A percentile compares a stretch with the other conserved stretches of the same genome.
Evolutionary conservation across 768 basidiomycete species (phyloP).

Genomic region (Suillus weaverae): DNA sequence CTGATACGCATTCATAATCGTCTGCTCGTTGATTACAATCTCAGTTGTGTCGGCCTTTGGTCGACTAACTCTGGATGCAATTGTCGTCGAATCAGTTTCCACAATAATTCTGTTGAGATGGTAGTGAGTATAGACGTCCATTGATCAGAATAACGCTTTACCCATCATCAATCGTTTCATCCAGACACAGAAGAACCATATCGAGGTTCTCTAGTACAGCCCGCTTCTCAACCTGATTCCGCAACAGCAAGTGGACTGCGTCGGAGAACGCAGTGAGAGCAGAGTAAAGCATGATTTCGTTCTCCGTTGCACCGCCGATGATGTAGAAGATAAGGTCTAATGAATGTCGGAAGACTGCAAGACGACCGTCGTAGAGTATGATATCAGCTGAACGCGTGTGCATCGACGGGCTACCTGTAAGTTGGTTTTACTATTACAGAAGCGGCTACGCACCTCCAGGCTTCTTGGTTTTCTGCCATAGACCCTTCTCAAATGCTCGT

Average conservation of each 20-base stretch:
- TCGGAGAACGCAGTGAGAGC: constrained; percentile 85
- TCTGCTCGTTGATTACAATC: constrained; percentile 98
- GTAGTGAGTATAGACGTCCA: constrained; percentile 11
- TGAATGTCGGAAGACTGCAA: constrained; percentile 93
- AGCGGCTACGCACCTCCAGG: constrained; percentile 65
- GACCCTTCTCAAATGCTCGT: constrained; percentile 90
- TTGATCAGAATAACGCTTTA: constrained; percentile 39
- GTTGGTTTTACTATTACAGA: background rate
- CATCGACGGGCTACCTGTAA: background rate
- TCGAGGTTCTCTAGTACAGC: constrained; percentile 94
- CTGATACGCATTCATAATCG: constrained; percentile 89
- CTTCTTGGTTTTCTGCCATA: constrained; percentile 96
- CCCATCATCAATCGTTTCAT: constrained; percentile 99
- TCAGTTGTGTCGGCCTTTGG: constrained; percentile 93
- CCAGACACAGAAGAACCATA: constrained; percentile 85
- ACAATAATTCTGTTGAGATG: constrained; percentile 75
- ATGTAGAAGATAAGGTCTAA: constrained; percentile 96
- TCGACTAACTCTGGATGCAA: constrained; percentile 90
- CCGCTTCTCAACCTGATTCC: constrained; percentile 93
- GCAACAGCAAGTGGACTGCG: constrained; percentile 79
- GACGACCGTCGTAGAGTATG: constrained; percentile 84
- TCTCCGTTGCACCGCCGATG: constrained; percentile 82
- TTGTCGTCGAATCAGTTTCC: constrained; percentile 94
- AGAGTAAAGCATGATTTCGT: constrained; percentile 93
- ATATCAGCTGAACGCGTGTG: constrained; percentile 72